Conservation (phyloP, 2,329 filamentous ascomycete species). For the Xylariaceae sp. region DNA sequence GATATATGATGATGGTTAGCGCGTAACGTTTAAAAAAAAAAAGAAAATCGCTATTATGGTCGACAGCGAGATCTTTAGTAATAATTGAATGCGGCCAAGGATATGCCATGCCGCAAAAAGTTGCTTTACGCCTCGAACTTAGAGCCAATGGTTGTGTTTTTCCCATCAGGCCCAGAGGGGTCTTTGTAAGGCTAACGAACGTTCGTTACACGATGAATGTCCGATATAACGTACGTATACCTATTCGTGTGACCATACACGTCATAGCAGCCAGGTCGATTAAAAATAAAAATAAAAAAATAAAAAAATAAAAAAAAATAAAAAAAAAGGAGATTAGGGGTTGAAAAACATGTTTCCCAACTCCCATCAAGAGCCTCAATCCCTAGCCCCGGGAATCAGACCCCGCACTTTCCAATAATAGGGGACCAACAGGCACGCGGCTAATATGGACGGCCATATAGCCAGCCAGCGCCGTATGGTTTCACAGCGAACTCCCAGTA, state of each 20-base stretch:
- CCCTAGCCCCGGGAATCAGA: slow-evolving; percentile 26
- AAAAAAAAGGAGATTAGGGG: slow-evolving; percentile 4
- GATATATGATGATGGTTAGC: no score
- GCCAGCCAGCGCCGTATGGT: slow-evolving; percentile 18
- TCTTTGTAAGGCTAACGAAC: background rate
- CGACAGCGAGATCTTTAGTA: background rate
- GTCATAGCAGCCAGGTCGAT: slow-evolving; percentile 1
- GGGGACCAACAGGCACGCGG: slow-evolving; percentile 27
- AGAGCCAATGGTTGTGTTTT: background rate
- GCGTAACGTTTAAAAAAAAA: no score
- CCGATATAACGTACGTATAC: background rate
- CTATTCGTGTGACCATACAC: slow-evolving; percentile 10
- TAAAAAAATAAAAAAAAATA: background rate
- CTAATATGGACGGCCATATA: slow-evolving; percentile 31
- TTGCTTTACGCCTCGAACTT: background rate
- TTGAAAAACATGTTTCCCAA: slow-evolving; percentile 1
- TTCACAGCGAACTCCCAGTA: slow-evolving; percentile 19
- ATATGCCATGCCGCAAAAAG: background rate
- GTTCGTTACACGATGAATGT: background rate
- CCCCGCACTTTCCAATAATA: slow-evolving; percentile 30
- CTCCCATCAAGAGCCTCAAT: slow-evolving; percentile 30
- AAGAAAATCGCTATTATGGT: background rate
- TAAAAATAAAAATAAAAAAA: slow-evolving; percentile 1
- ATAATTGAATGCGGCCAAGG: background rate
- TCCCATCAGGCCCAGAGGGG: background rate